Conservation (phyloP, 352 stramenopile species). For the Phytophthora cryptogea region DNA sequence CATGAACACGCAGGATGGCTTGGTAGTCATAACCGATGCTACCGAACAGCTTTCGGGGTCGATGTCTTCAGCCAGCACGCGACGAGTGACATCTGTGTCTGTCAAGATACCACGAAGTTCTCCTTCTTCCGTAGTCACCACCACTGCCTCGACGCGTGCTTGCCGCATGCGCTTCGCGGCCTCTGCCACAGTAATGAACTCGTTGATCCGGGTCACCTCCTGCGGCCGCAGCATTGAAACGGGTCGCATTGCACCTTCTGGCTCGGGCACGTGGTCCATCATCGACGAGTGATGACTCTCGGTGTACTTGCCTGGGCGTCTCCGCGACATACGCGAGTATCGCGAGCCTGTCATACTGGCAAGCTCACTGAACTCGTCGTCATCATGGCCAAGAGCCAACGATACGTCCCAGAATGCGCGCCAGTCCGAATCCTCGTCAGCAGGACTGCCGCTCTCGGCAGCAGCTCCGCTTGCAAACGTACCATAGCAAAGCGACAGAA, state of each 20-base stretch:
- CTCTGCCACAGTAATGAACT: conserved; percentile 87
- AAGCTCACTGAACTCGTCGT: conserved; percentile 78
- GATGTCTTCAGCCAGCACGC: conserved; percentile 80
- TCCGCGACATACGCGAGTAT: conserved; percentile 32
- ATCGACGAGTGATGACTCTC: conserved; percentile 50
- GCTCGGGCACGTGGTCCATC: conserved; percentile 52
- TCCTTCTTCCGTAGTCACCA: conserved; percentile 83
- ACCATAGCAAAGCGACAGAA: conserved; percentile 88
- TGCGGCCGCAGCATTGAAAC: conserved; percentile 82
- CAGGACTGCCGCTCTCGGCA: conserved; percentile 40
- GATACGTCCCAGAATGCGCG: conserved; percentile 90
- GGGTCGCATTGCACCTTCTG: conserved; percentile 69
- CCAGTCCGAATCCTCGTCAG: conserved; percentile 75
- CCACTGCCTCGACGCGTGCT: conserved; percentile 83
- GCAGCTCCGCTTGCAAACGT: conserved; percentile 77
- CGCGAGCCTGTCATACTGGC: conserved; percentile 64
- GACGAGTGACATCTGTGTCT: conserved; percentile 85
- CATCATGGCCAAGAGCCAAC: conserved; percentile 71
- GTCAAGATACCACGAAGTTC: conserved; percentile 87
- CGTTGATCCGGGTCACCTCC: conserved; percentile 82
- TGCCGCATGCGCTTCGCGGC: conserved; percentile 82
- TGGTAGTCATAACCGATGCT: conserved; percentile 83
- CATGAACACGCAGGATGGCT: conserved; percentile 78
- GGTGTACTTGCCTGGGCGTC: conserved; percentile 41
- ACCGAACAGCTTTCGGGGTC: conserved; percentile 82